Evolutionary conservation across 140 eudicot genomes (phyloP), one percentile per base, ranked within the genome.

Genomic region (Anethum foeniculum): DNA sequence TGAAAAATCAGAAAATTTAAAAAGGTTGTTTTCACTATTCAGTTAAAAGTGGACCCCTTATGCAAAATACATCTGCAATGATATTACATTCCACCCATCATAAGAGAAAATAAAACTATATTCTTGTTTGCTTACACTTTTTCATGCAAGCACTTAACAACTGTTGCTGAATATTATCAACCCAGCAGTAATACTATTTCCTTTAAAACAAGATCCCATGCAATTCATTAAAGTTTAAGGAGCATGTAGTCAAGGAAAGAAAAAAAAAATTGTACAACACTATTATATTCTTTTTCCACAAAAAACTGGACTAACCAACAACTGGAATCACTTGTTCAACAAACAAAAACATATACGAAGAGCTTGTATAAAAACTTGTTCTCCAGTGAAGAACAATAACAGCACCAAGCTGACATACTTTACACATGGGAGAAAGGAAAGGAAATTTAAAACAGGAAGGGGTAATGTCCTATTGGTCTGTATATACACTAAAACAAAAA

Each of bases 331-430:
- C 27, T 46, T 15, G 25, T 46, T 75, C 62, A 75, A 30, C 62
- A 46, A 41, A 73, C 30, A 43, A 43, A 47, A 6, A 47, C 39
- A 75, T 49, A 65, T 25, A 64, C 69, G 30, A 49, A 27, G 81
- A 65, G 64, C 27, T 62, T 79, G 34, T n/a, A 79, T 75, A 79
- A 14, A 15, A 79, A 51, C 41, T 60, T 25, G 65, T 79, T 79
- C 82, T 79, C 76, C 77, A 28, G 16, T 27, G 76, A 79, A 67
- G 82, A 79, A 79, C 82, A 7, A 67, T 16, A 71, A 67, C n/a
- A 6, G 36, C 48, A 79, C 65, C 81, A 62, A 49, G 41, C 68
- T 41, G 58, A 7, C 82, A 79, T 79, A 38, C 27, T 62, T 65
- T 64, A 23, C 46, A 79, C 16, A 47, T 1, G 18, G 5, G 60